phyloP scores from a whole-genome alignment of 1,139 yeast genomes.

The Ogataea hybrid region DNA sequence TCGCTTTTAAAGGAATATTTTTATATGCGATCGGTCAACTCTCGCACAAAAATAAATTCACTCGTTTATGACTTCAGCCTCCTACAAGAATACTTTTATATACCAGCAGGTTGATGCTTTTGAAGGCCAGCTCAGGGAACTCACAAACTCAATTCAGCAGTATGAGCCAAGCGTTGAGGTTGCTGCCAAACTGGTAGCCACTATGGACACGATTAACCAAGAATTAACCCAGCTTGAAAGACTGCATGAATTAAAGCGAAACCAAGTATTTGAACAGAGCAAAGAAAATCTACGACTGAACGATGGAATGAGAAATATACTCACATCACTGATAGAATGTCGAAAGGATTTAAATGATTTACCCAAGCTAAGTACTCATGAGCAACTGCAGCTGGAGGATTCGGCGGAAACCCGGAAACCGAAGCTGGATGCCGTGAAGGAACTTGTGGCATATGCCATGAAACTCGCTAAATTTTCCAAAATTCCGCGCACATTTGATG shows the following conservation, averaged over 20 bases:
- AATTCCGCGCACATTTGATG: conserved; percentile 72
- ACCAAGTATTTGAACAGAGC: conserved; percentile 32
- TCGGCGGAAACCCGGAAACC: conserved; percentile 24
- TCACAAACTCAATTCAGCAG: conserved; percentile 33
- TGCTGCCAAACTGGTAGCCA: conserved; percentile 30
- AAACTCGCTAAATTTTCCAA: conserved; percentile 87
- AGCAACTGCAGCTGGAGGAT: conserved; percentile 33
- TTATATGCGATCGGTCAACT: conserved; percentile 4
- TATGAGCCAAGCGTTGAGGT: conserved; percentile 32
- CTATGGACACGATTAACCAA: conserved; percentile 25
- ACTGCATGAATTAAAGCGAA: conserved; percentile 41
- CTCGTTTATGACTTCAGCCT: conserved; percentile 6
- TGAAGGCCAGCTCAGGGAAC: conserved; percentile 30
- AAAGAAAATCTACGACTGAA: conserved; percentile 33
- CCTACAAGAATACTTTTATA: conserved; percentile 27
- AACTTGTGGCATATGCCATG: conserved; percentile 79
- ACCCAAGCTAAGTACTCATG: conserved; percentile 34
- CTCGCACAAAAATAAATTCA: background rate
- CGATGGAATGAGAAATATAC: conserved; percentile 35
- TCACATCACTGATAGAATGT: conserved; percentile 49
- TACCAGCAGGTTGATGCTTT: conserved; percentile 32
- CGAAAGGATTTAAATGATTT: conserved; percentile 40
- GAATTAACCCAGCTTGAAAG: conserved; percentile 38
- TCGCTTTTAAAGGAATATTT: background rate
- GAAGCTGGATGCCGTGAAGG: conserved; percentile 35